Base-by-base conservation (phyloP, 441 rosid genomes). In the Adansonia rubrostipa region DNA sequence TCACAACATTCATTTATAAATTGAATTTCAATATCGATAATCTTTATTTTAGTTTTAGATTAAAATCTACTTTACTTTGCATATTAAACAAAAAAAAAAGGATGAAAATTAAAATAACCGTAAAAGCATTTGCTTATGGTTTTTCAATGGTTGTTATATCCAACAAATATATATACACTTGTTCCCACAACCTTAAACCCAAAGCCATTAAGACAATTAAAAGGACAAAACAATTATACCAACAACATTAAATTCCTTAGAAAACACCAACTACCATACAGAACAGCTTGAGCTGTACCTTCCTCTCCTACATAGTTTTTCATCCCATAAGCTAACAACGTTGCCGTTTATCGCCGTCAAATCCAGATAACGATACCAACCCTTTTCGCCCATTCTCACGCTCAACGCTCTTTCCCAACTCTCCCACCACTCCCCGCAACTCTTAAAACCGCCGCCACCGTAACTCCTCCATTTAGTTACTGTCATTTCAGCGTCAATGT, bases 261-360 rank as follows among this genome's bases (percentile, higher is more conserved):
- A 14, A 33, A 54, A 28, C 50, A 19, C 53, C 82, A 36, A 36
- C 80, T 71, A 82, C 85, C 83, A 53, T 3, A 48, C 73, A 57
- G 19, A 79, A 60, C 80, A 48, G 56, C 79, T 44, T 47, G 81
- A 48, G 77, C 81, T 82, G 80, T 58, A 70, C 47, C 45, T 65
- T 68, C 66, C 57, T 14, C 61, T 47, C 71, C 42, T 22, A 54
- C 72, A 42, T 19, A 33, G 4, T 11, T 58, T 58, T 58, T 74
- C 92, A 42, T 90, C 94, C 98, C 97, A 92, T 62, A 94, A 81
- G 80, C 92, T 85, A 2, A 94, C 92, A 13, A 91, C 87, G 80
- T 81, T 91, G 47, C 96, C 97, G 79, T 88, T 86, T 42, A 91
- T 48, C 82, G 17, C 88, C 83, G 81, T 83, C 77, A 79, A 75